phyloP scores from a whole-genome alignment of 345 rosid species.

The Carallia pectinifolia region DNA sequence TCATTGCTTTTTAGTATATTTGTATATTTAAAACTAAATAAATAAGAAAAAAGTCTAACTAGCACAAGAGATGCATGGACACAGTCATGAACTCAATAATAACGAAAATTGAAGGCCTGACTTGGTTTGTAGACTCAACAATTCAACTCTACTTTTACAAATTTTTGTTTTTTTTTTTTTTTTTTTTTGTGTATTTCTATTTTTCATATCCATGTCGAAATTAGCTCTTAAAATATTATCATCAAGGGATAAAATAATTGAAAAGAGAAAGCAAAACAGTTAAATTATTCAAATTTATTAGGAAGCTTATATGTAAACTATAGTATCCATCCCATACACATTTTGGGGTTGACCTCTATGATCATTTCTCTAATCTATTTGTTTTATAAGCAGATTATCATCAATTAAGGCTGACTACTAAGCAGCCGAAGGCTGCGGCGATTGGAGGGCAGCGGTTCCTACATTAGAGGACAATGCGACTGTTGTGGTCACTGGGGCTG shows the following conservation, averaged over 20 bases:
- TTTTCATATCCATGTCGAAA: no score
- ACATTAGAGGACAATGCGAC: conserved; percentile 35
- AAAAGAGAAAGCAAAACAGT: neutral
- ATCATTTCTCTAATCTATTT: neutral
- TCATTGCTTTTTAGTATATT: no score
- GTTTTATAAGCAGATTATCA: neutral
- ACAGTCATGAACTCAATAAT: no score
- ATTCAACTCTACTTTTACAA: no score
- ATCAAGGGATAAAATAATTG: neutral
- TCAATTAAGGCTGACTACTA: conserved; percentile 19
- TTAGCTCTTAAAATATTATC: no score
- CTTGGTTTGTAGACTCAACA: no score
- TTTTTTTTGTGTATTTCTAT: no score
- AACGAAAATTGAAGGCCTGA: no score
- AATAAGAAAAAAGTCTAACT: no score
- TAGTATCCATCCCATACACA: conserved; percentile 19
- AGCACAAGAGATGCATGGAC: no score
- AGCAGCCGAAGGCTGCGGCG: conserved; percentile 47
- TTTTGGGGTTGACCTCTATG: conserved; percentile 6
- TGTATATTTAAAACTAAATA: no score
- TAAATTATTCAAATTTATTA: conserved; percentile 8
- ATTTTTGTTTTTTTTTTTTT: no score
- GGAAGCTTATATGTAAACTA: neutral
- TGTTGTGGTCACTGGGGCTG: conserved; percentile 15
- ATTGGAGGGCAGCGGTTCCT: conserved; percentile 34